Conservation (phyloP, 2,329 filamentous ascomycete species). For the Talaromyces sp. region DNA sequence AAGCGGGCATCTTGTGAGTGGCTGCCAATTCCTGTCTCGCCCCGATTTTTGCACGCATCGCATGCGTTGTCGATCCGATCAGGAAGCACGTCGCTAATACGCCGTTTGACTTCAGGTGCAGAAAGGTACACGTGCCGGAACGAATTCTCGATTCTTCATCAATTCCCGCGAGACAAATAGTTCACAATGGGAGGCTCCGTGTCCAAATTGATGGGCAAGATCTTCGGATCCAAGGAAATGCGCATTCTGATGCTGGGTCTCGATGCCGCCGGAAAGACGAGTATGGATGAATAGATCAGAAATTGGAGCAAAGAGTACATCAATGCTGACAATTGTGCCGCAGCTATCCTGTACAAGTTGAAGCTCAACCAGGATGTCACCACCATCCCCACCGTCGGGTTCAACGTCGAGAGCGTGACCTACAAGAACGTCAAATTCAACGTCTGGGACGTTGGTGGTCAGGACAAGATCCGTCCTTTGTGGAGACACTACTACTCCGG, state of each 20-base stretch:
- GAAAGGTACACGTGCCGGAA: background rate
- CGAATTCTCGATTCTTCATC: background rate
- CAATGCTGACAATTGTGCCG: conserved; percentile 1
- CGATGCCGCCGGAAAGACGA: conserved; percentile 97
- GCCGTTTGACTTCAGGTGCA: background rate
- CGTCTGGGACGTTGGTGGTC: conserved; percentile 96
- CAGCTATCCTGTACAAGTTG: conserved; percentile 92
- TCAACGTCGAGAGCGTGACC: conserved; percentile 98
- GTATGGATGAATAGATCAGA: conserved; percentile 23
- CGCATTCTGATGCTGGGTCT: conserved; percentile 95
- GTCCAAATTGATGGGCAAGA: conserved; percentile 96
- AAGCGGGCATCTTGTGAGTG: background rate
- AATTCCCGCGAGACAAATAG: background rate
- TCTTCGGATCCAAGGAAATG: conserved; percentile 99
- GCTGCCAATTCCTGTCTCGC: background rate
- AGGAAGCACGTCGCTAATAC: background rate
- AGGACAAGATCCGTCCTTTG: conserved; percentile 96
- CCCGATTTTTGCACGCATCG: background rate
- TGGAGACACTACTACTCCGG: conserved; percentile 97
- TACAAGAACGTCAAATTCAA: conserved; percentile 99
- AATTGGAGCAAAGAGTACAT: background rate
- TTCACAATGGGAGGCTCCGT: conserved; percentile 81
- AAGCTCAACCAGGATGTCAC: conserved; percentile 98
- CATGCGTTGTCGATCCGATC: background rate
- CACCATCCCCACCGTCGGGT: conserved; percentile 95